phyloP scores from a whole-genome alignment of 257 asterid genomes.

The Jasminum sambac region DNA sequence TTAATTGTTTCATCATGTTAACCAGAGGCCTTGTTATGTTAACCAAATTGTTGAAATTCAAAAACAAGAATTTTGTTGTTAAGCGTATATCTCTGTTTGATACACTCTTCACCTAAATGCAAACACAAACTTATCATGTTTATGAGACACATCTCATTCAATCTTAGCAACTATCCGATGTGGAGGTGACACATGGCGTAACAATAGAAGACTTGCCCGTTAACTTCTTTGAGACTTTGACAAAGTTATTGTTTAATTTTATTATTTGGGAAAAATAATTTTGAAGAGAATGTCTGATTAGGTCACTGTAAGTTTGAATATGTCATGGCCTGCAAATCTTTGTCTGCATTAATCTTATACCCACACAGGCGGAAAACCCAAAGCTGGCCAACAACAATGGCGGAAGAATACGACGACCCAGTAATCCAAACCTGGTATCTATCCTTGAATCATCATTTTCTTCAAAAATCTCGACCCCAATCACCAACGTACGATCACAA shows the following conservation, averaged over 20 bases:
- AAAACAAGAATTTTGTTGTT: background rate
- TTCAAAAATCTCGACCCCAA: background rate
- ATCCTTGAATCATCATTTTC: background rate
- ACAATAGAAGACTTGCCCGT: background rate
- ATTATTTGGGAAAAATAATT: background rate
- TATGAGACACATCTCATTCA: no score
- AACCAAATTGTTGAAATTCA: background rate
- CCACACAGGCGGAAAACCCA: slow-evolving; percentile 41
- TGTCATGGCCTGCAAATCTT: slow-evolving; percentile 7
- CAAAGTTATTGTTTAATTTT: no score
- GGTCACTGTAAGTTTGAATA: background rate
- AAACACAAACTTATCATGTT: no score
- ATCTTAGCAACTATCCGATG: no score
- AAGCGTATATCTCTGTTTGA: no score
- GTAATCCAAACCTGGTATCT: slow-evolving; percentile 1
- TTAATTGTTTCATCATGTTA: background rate
- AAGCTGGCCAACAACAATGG: slow-evolving; percentile 44
- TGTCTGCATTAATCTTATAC: background rate
- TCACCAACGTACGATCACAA: slow-evolving; percentile 6
- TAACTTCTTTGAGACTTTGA: background rate
- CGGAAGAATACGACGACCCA: slow-evolving; percentile 29
- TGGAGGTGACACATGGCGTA: no score
- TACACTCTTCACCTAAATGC: no score
- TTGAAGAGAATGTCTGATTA: background rate
- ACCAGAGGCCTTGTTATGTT: background rate